Conservation (phyloP, 495 filamentous ascomycete genomes). For the Lophiostoma macrostomum region DNA sequence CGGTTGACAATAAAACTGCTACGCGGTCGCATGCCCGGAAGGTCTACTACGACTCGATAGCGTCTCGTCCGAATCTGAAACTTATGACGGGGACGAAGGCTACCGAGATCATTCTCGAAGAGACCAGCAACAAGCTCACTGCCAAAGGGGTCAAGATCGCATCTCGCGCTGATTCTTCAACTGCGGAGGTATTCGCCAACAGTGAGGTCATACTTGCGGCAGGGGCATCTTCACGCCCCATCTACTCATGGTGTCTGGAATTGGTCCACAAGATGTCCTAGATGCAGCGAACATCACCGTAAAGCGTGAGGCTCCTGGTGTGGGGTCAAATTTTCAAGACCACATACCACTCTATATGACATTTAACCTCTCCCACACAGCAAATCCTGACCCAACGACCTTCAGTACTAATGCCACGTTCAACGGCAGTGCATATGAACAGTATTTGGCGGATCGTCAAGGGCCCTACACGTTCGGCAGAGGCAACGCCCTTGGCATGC, state of each 20-base stretch:
- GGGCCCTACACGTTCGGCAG: conserved; percentile 9
- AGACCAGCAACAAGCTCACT: not conserved
- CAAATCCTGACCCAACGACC: conserved; percentile 13
- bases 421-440: not conserved
- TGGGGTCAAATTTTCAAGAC: conserved; percentile 30
- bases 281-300: conserved; percentile 15
- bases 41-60: conserved; percentile 14
- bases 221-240: conserved; percentile 24
- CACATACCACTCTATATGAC: conserved; percentile 9
- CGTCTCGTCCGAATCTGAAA: conserved; percentile 14
- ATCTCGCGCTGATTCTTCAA: conserved; percentile 25
- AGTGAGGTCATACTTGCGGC: conserved; percentile 50
- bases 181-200: conserved; percentile 42
- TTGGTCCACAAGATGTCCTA: conserved; percentile 25
- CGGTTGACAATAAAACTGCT: conserved; percentile 3
- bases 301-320: conserved; percentile 6
- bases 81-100: conserved; percentile 12
- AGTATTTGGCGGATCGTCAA: conserved; percentile 4
- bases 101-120: conserved; percentile 23
- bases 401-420: conserved; percentile 13
- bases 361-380: conserved; percentile 14
- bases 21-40: conserved; percentile 8
- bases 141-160: conserved; percentile 39
- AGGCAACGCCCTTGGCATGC: not conserved
- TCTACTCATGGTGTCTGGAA: conserved; percentile 21